Base-by-base conservation (phyloP, 1,284 basidiomycete species). In the Boletus smithii region DNA sequence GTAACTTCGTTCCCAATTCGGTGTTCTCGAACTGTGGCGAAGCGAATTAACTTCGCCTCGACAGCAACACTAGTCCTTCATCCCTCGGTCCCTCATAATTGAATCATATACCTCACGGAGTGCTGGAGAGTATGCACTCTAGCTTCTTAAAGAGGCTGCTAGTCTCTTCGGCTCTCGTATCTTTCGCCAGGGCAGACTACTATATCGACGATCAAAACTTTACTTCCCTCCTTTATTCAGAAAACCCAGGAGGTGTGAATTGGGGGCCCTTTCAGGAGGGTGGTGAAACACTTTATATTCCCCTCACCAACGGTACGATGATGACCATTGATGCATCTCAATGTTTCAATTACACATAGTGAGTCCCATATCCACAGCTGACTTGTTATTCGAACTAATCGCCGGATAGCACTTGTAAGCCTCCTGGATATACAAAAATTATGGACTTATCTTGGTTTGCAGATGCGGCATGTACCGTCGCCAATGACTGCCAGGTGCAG, bases 301-400 rank as follows among this genome's bases (percentile, higher is more conserved):
- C 4, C 5, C 38, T 55, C 1, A n/a, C 43, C 18, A 60, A 60
- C 4, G 49, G 46, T 23, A 51, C 49, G 7, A 17, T 42, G 49
- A 35, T 57, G 49, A 48, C 42, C 6, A 16, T 60, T 20, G 40
- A 60, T 42, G 46, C 56, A 32, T 60, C 48, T 30, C 46, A 39
- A 9, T 60, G 56, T 18, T 58, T 35, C 36, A 58, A 58, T 31
- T 27, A 41, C 3, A 55, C 53, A n/a, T 60, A 42, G 56, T 58
- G 24, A 46, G 57, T 41, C 23, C 35, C 9, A 2, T n/a, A 5
- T 22, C 20, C 7, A 23, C 17, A 17, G 1, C 13, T 22, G 7
- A 23, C 24, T 18, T 7, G 3, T 20, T 22, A 14, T 20, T 26
- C 2, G 3, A 41, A 27, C 44, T 42, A n/a, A 57, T 17, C 13